Base-by-base conservation (phyloP, 2,329 filamentous ascomycete species). In the Zasmidium citrigriseum region DNA sequence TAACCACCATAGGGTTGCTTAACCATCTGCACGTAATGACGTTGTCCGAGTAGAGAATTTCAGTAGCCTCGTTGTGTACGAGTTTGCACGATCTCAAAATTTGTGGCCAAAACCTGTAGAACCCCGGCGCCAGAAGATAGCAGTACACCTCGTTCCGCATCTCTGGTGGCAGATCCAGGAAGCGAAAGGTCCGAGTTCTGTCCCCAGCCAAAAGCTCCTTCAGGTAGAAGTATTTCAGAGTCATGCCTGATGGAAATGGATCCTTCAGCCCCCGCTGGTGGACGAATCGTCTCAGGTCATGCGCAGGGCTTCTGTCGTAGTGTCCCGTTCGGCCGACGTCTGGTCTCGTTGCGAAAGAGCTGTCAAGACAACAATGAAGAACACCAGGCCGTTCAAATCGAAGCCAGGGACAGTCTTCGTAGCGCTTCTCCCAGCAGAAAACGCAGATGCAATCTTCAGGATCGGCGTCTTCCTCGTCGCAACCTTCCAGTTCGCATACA, bases 121-220 rank as follows among this genome's bases (percentile, higher is more conserved):
- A 16, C 34, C 4, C 5, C 4, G 34, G 34, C 7, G 34, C 34
- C 2, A 68, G 55, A 1, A 68, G 56, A 4, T 63, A 49, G 0
- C 47, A 29, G 41, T 69, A 70, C 10, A 69, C 49, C 21, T 57
- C 22, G 18, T 56, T 62, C 12, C 68, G 52, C 50, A 70, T 25
- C 52, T 69, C 68, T 1, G 63, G 46, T 10, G 64, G 63, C 4
- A 70, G 60, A 18, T 65, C 62, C 12, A 69, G 54, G 45, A 70
- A 65, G 5, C 58, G 59, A 24, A 67, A 68, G 1, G n/a, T 44
- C 4, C 12, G 23, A 14, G 44, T 21, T 5, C 52, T 25, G 48
- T 68, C 64, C 11, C 55, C 63, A 1, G 22, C 27, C 22, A 60
- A 52, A 1, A 67, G 57, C 7, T 53, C 14, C 1, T 47, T 51